Percentiles rank a stretch among this genome's conserved stretches.
Evolutionary conservation across 1,284 basidiomycete species (phyloP).

Genomic region (Tilletia horrida): DNA sequence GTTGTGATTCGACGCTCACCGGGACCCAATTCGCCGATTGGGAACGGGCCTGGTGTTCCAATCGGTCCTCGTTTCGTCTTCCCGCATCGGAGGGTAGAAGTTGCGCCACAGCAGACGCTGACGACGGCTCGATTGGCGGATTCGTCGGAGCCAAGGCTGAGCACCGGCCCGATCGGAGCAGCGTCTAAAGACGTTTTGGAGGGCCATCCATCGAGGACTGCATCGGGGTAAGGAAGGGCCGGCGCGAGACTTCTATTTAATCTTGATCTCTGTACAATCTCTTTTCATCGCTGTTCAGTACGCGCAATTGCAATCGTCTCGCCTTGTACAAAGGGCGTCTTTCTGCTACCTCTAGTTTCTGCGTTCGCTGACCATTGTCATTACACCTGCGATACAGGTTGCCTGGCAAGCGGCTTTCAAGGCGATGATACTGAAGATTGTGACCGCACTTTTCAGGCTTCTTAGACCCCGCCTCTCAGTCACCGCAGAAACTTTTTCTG

Average conservation of each 20-base stretch:
- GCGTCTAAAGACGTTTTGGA: background rate
- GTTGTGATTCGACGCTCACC: background rate
- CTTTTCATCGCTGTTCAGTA: background rate
- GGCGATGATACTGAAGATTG: too few relatives aligned
- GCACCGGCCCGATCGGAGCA: background rate
- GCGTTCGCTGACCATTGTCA: background rate
- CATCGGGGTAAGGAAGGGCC: background rate
- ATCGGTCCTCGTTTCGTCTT: slow-evolving; percentile 6
- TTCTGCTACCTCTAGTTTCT: background rate
- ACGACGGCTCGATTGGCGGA: too few relatives aligned
- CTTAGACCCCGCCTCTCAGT: too few relatives aligned
- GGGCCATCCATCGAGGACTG: background rate
- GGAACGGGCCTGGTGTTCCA: background rate
- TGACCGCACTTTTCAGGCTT: too few relatives aligned
- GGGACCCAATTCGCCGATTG: background rate
- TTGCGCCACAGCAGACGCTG: too few relatives aligned
- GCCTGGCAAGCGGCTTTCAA: too few relatives aligned
- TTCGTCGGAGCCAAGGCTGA: background rate
- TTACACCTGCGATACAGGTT: too few relatives aligned
- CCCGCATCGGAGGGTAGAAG: background rate
- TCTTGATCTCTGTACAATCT: background rate
- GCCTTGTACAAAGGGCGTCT: background rate
- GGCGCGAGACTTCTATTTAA: too few relatives aligned
- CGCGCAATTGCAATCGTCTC: background rate
- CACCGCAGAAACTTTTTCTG: too few relatives aligned